A percentile compares a stretch with the other conserved stretches of the same genome.
phyloP scores from a whole-genome alignment of 139 green algal genomes.

The Volvox reticuliferus region DNA sequence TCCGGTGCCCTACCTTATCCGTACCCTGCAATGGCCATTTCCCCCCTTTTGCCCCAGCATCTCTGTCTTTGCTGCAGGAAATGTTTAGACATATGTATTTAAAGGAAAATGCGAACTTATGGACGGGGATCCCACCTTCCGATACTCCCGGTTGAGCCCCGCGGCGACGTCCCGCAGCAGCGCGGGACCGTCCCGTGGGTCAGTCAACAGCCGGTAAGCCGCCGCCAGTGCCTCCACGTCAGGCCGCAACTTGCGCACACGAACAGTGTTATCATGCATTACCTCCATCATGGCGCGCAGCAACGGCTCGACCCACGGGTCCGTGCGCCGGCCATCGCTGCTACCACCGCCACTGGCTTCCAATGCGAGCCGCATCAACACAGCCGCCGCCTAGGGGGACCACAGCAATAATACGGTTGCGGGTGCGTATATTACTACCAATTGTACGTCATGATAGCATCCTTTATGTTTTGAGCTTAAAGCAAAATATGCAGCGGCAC shows the following conservation, averaged over 20 bases:
- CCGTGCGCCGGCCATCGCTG: background rate
- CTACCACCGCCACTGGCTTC: background rate
- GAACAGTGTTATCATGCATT: constrained; percentile 34
- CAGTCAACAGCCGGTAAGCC: constrained; percentile 25
- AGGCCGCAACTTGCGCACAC: constrained; percentile 8
- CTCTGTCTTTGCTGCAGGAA: no score
- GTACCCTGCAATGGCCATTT: no score
- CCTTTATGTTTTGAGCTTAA: no score
- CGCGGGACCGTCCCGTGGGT: background rate
- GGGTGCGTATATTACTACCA: no score
- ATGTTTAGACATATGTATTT: no score
- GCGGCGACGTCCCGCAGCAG: constrained; percentile 39
- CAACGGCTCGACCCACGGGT: constrained; percentile 24
- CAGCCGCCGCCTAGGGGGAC: background rate
- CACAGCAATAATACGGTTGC: background rate
- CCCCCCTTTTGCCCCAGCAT: no score
- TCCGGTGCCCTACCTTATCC: no score
- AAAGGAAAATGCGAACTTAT: no score
- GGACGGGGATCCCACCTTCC: background rate
- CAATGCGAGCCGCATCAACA: background rate
- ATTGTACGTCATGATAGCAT: no score
- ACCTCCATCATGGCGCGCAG: constrained; percentile 42
- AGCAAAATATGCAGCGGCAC: no score
- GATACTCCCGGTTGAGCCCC: constrained; percentile 29
- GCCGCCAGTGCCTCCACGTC: constrained; percentile 33